A percentile compares a stretch with the other conserved stretches of the same genome.
These are phyloP conservation scores for Dicorynia guianensis DNA, from an alignment of 306 rosid genomes.

Conservation along the genomic window DNA sequence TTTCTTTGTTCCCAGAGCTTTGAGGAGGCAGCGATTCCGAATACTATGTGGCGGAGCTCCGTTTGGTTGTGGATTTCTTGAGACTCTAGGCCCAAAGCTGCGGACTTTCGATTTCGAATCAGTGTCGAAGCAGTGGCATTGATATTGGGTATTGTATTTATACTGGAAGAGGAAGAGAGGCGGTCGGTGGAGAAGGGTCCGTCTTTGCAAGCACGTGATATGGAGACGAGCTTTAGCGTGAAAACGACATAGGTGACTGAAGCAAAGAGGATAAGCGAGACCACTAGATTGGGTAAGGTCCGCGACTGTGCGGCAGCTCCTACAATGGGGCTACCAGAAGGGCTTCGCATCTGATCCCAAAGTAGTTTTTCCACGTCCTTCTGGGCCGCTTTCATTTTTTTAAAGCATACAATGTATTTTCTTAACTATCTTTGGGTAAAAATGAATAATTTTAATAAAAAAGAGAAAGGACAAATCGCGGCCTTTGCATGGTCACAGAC, in stretches of 20 bases:
- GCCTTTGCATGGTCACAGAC: neutral
- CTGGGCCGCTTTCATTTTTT: conserved; percentile 62
- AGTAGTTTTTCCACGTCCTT: conserved; percentile 65
- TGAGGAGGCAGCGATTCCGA: conserved; percentile 94
- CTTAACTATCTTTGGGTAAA: neutral
- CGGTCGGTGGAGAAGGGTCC: conserved; percentile 48
- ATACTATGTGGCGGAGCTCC: conserved; percentile 69
- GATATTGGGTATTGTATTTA: neutral
- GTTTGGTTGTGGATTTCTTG: conserved; percentile 42
- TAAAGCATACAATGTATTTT: neutral
- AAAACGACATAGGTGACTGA: conserved; percentile 72
- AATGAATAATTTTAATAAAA: neutral
- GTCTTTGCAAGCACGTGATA: conserved; percentile 61
- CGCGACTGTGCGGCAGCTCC: conserved; percentile 49
- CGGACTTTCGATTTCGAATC: conserved; percentile 20
- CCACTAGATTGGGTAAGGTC: conserved; percentile 58
- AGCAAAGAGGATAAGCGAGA: conserved; percentile 76
- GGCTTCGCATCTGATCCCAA: conserved; percentile 69
- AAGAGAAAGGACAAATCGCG: neutral
- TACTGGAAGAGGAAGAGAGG: conserved; percentile 27
- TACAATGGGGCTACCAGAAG: conserved; percentile 45
- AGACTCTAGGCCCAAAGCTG: conserved; percentile 33
- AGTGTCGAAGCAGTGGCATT: conserved; percentile 20
- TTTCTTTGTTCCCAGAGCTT: conserved; percentile 83
- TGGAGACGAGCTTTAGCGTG: conserved; percentile 73